Base-by-base conservation (phyloP, 192 early-diverging fungal genomes). In the Podila clonocystis region DNA sequence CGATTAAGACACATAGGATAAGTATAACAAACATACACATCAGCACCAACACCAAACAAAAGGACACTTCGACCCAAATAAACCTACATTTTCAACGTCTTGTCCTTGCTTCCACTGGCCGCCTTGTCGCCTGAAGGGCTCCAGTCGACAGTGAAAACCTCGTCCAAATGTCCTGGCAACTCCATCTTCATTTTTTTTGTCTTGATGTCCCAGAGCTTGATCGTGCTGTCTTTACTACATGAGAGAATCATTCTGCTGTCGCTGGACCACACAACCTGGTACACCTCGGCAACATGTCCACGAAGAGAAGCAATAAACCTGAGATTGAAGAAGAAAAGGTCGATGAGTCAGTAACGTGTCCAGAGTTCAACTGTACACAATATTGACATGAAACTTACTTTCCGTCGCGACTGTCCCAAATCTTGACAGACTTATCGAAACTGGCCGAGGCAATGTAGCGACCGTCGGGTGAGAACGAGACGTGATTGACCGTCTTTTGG, bases 371-470 rank as follows among this genome's bases (percentile, higher is more conserved):
- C 2, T 45, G 8, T 45, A 45, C 2, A 45, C 41, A 45, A 8
- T 45, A 17, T 26, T 55, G 5, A 45, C 48, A 17, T 9, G 20
- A 74, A 2, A 65, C 73, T 48, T 70, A 82, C 87, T 91, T 92
- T 70, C 98, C 98, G 0, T 90, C 94, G 11, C 71, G 61, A 30
- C 94, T 95, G 82, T 99, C 97, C 98, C 98, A 99, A 26, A 99
- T 83, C 84, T 99, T 99, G 55, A 99, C 96, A 52, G 92, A 93
- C 83, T 99, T 99, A 83, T 99, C 98, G 69, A 98, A 99, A 62
- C 93, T 92, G 9, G 96, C 98, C 74, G 93, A 95, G 31, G 98
- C 97, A 82, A 99, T 83, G 55, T 88, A 85, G 7, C 92, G 85
- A 30, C 97, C 96, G 61, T 98, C 95, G 8, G 98, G 97, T 15